A percentile compares a stretch with the other conserved stretches of the same genome.
Evolutionary conservation across 345 rosid species (phyloP).

Genomic region (Pugionium dolabratum): DNA sequence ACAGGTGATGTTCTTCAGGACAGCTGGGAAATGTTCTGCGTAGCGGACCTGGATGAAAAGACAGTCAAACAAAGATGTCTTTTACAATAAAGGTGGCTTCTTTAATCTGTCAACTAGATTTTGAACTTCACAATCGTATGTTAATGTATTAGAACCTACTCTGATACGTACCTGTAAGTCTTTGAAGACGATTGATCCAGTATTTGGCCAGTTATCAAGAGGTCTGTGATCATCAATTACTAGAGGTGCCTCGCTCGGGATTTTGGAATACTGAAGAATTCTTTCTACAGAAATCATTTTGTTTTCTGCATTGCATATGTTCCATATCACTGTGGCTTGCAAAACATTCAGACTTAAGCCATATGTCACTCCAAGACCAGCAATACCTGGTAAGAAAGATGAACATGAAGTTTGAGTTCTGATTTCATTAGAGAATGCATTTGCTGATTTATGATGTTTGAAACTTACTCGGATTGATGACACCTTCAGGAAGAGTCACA

Average conservation of each 20-base stretch:
- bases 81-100: too few species aligned
- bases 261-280: constrained; percentile 77
- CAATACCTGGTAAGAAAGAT: constrained; percentile 60
- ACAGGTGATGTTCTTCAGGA: constrained; percentile 74
- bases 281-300: constrained; percentile 93
- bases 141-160: background rate
- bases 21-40: constrained; percentile 88
- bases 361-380: constrained; percentile 90
- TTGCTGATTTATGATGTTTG: background rate
- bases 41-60: constrained; percentile 66
- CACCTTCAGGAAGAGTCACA: constrained; percentile 90
- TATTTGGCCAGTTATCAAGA: constrained; percentile 78
- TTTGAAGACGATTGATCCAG: constrained; percentile 71
- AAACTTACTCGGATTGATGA: constrained; percentile 85
- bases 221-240: constrained; percentile 61
- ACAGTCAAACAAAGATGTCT: too few species aligned
- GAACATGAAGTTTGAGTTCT: constrained; percentile 13
- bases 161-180: constrained; percentile 62
- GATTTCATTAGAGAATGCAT: background rate
- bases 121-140: background rate
- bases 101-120: background rate
- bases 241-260: constrained; percentile 75
- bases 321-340: constrained; percentile 89
- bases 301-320: constrained; percentile 87
- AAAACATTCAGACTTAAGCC: constrained; percentile 82